Conservation (phyloP, 1,284 basidiomycete genomes). For the Polyporus tsugae region DNA sequence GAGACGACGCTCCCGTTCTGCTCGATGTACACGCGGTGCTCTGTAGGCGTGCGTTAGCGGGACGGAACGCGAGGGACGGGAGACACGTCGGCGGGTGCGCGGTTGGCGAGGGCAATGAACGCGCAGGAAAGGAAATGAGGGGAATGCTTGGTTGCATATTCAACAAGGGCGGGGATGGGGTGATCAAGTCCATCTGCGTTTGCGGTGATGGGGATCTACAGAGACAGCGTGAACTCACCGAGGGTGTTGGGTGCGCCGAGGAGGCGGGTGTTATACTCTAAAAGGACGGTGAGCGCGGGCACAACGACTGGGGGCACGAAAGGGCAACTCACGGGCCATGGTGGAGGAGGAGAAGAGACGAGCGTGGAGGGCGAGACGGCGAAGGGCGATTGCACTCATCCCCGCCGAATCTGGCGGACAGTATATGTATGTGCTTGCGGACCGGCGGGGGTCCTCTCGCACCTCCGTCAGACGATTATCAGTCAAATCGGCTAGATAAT, state of each 20-base stretch:
- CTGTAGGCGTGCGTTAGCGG: conserved; percentile 50
- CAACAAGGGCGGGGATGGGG: conserved; percentile 1
- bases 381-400: conserved; percentile 43
- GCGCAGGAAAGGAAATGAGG: not conserved
- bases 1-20: conserved; percentile 88
- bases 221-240: conserved; percentile 58
- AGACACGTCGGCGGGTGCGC: not conserved
- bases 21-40: conserved; percentile 96
- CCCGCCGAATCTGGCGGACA: conserved; percentile 23
- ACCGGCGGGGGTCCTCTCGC: conserved; percentile 3
- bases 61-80: not conserved
- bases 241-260: conserved; percentile 93
- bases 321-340: conserved; percentile 65
- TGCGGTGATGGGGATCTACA: conserved; percentile 3
- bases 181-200: conserved; percentile 16
- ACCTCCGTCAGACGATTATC: conserved; percentile 24
- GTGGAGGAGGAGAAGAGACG: conserved; percentile 58
- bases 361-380: conserved; percentile 66
- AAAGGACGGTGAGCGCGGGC: conserved; percentile 29
- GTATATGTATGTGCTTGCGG: conserved; percentile 20
- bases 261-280: conserved; percentile 80
- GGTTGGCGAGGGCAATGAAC: not conserved
- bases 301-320: conserved; percentile 17
- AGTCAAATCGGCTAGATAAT: conserved; percentile 31
- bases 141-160: not conserved